Base-by-base conservation (phyloP, 1,284 basidiomycete genomes). In the Wallemia hederae region DNA sequence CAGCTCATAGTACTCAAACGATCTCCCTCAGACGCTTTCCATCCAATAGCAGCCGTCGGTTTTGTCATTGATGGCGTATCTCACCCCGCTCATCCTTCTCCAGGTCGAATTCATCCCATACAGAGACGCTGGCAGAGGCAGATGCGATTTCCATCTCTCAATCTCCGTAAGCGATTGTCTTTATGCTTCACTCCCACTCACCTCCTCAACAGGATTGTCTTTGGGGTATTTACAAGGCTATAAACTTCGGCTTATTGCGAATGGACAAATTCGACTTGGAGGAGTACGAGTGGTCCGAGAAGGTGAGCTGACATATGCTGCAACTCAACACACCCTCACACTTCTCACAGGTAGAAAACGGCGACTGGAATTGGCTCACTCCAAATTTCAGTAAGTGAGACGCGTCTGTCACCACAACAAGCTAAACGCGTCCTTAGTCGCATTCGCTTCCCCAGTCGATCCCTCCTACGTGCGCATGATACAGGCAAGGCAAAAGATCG, bases 341-440 rank as follows among this genome's bases (percentile, higher is more conserved):
- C 22, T 17, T 15, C 22, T 3, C 39, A 28, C 24, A 58, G 56
- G 56, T 58, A 15, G 73, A 73, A 55, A 90, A 94, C 67, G 94
- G 94, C 2, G 94, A 99, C 70, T 91, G 92, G 82, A 99, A 99
- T 69, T 88, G 86, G 85, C 77, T 96, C 70, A 85, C 84, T 1
- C 85, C 88, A 55, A 78, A 81, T 63, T 92, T 91, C 69, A 85
- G 56, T 58, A 26, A 3, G 26, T 27, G 2, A 11, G 5, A 34
- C 26, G 24, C 59, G 24, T 27, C 27, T 31, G 60, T 58, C 34
- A 60, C 60, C 59, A 72, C 71, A 2, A 70, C 72, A 1, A 67
- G 69, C 29, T 71, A 72, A 57, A 65, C 39, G 39, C 39, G 39
- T 49, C 9, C 39, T 15, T 11, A 58, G 56, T 98, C 65, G 91